Base-by-base conservation (phyloP, 2,329 filamentous ascomycete genomes). In the Monosporascus sp. region DNA sequence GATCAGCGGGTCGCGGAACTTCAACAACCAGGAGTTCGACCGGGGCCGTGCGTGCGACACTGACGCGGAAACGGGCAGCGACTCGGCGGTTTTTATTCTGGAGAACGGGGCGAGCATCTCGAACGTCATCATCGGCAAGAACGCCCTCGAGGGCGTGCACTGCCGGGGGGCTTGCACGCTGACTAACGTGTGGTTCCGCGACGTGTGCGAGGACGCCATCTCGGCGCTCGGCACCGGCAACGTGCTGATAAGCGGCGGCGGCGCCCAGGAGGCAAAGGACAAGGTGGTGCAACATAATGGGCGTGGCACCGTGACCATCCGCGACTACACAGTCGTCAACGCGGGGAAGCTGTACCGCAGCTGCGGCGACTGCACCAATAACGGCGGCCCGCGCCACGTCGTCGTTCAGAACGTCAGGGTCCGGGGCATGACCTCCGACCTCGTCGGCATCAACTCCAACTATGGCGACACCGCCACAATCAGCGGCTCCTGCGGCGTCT, bases 261-360 rank as follows among this genome's bases (percentile, higher is more conserved):
- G 69, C 41, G 69, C 68, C 6, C 59, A 58, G 49, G 55, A 57
- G 41, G 61, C 61, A 18, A 49, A 54, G 17, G 60, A 63, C 51
- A 63, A 63, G 57, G 56, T 63, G 49, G 52, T 60, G 57, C 56
- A 74, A 71, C 61, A 70, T 68, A 35, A 35, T 9, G 31, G 31
- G 9, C 31, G 31, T 9, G 31, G 31, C 31, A 35, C 31, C 31
- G 31, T 35, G 9, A 35, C 31, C 11, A 35, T 35, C 31, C 31
- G 31, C 31, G 11, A 35, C 31, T 35, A 2, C 31, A 35, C 31
- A 26, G 68, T 70, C 35, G 63, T 68, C 46, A 65, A 74, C 62
- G 68, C 70, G 47, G 72, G 72, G 55, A 74, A 73, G 64, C 60
- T 78, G 47, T 78, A 76, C 68, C 74, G 76, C 55, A 69, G 70